These are phyloP conservation scores for Peronospora farinosa DNA, from an alignment of 352 stramenopile species.

Conservation along the genomic window DNA sequence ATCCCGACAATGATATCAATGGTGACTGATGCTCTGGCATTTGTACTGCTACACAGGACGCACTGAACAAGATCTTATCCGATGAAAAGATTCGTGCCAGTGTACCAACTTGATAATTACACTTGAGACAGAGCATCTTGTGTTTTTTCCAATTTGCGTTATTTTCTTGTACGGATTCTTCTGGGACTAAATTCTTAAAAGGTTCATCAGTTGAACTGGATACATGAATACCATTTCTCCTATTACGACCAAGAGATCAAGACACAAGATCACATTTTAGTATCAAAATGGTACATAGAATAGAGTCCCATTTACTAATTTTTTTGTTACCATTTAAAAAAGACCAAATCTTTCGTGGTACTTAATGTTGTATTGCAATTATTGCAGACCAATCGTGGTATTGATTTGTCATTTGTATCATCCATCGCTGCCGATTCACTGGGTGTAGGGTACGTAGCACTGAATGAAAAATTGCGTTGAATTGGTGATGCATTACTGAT, in stretches of 20 bases:
- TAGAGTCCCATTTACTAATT: no score
- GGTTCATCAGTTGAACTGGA: slow-evolving; percentile 58
- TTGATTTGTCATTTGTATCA: slow-evolving; percentile 28
- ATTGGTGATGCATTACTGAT: neutral
- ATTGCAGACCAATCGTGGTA: slow-evolving; percentile 52
- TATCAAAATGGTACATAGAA: no score
- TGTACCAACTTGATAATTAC: slow-evolving; percentile 52
- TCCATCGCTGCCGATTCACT: slow-evolving; percentile 43
- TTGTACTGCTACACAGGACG: slow-evolving; percentile 55
- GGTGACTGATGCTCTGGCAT: slow-evolving; percentile 67
- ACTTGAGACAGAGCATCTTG: slow-evolving; percentile 63
- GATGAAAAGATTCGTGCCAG: slow-evolving; percentile 54
- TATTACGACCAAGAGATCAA: slow-evolving; percentile 7
- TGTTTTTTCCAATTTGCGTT: slow-evolving; percentile 50
- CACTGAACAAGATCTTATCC: slow-evolving; percentile 70
- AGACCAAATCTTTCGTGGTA: slow-evolving; percentile 59
- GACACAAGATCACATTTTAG: neutral
- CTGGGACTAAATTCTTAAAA: slow-evolving; percentile 46
- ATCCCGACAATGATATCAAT: slow-evolving; percentile 64
- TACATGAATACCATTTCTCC: slow-evolving; percentile 64
- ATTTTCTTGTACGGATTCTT: slow-evolving; percentile 34
- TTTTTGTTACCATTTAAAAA: slow-evolving; percentile 60
- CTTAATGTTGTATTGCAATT: slow-evolving; percentile 62
- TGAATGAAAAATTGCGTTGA: slow-evolving; percentile 34
- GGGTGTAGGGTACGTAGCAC: slow-evolving; percentile 50